Base-by-base conservation (phyloP, 2,329 filamentous ascomycete species). In the Colletotrichum tanaceti region DNA sequence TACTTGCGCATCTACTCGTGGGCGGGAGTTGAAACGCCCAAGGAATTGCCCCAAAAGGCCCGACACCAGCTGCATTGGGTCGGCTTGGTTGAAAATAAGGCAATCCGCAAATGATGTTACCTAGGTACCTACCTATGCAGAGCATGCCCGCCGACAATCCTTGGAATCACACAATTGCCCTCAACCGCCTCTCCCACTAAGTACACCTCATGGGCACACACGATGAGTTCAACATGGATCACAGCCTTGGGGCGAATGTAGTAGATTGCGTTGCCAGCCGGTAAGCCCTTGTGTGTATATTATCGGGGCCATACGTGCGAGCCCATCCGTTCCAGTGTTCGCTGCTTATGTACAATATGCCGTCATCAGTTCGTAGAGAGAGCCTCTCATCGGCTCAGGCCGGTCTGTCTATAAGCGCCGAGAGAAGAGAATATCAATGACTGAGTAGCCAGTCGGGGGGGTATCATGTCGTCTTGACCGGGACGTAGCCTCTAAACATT, bases 401-500 rank as follows among this genome's bases (percentile, higher is more conserved):
- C 38, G 28, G 1, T 13, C 52, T 32, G n/a, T n/a, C n/a, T n/a
- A 39, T 1, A 13, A 43, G 38, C 13, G 58, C 54, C 61, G 24
- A 39, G 39, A 43, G n/a, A 22, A 3, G 1, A 11, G n/a, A 11
- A 2, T 28, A 28, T 28, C 28, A 43, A 50, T 2, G 16, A 28
- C 3, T 5, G 55, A 20, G 24, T 41, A 53, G 35, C 20, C 18
- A 47, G 46, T 38, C 4, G 35, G 65, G 65, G 65, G n/a, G n/a
- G n/a, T 68, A 68, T 68, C 65, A 68, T 38, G 62, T 68, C 18
- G 65, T 68, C 50, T 65, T 68, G 20, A 55, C 55, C n/a, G 61
- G 54, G 35, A 52, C 65, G n/a, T 68, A 68, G 65, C 65, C 68
- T 67, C 59, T 70, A 62, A 71, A 70, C 49, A 46, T 67, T 32